phyloP scores from a whole-genome alignment of 2,329 filamentous ascomycete species.

The Leptodontidium sp. region DNA sequence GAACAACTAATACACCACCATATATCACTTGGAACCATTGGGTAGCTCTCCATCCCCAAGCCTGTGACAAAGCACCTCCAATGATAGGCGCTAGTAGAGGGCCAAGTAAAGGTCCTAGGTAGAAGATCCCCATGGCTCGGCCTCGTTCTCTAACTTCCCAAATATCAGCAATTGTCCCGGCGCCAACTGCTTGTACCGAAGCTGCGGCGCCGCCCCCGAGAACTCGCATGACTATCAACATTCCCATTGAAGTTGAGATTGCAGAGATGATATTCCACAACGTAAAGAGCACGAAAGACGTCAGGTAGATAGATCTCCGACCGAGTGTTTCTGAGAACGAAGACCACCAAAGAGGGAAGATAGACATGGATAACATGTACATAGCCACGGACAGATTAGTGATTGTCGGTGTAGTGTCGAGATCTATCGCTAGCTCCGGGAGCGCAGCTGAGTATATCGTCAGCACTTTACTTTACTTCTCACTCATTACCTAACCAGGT shows the following conservation, averaged over 20 bases:
- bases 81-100: conserved; percentile 80
- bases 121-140: conserved; percentile 83
- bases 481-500: background rate
- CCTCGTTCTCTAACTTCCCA: conserved; percentile 79
- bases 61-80: conserved; percentile 74
- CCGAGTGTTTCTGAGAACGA: conserved; percentile 79
- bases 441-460: conserved; percentile 65
- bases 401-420: conserved; percentile 69
- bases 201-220: conserved; percentile 79
- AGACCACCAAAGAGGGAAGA: conserved; percentile 85
- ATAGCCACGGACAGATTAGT: conserved; percentile 80
- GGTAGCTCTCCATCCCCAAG: conserved; percentile 77
- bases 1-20: conserved; percentile 63
- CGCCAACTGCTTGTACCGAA: conserved; percentile 83
- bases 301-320: conserved; percentile 79
- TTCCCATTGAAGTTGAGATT: conserved; percentile 72
- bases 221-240: conserved; percentile 81
- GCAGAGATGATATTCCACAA: conserved; percentile 76
- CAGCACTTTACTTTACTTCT: background rate
- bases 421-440: conserved; percentile 65
- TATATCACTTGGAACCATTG: conserved; percentile 82
- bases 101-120: conserved; percentile 78
- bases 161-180: conserved; percentile 83
- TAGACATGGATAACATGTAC: conserved; percentile 81
- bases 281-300: conserved; percentile 76